Conservation (phyloP, 1,284 basidiomycete species). For the Moesziomyces sp. region DNA sequence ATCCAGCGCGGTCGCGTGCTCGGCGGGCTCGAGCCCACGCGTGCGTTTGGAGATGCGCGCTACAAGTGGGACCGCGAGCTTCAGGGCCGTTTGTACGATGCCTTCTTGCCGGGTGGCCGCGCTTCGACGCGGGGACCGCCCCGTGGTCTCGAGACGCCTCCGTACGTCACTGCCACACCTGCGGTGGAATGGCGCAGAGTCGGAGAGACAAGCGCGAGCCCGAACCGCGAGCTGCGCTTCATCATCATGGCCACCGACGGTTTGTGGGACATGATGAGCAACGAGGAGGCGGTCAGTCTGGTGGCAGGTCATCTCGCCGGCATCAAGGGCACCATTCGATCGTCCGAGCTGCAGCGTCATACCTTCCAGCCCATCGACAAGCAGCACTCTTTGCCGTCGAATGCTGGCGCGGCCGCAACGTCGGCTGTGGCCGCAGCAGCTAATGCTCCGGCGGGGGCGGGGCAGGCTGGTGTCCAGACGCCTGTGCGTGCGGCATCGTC, state of each 20-base stretch:
- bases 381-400: conserved; percentile 25
- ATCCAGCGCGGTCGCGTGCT: conserved; percentile 77
- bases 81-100: conserved; percentile 68
- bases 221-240: conserved; percentile 60
- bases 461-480: background rate
- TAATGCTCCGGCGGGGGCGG: conserved; percentile 70
- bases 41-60: conserved; percentile 92
- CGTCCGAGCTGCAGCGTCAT: conserved; percentile 53
- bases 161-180: conserved; percentile 89
- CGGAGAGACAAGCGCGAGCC: conserved; percentile 48
- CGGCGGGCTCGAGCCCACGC: conserved; percentile 91
- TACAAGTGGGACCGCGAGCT: conserved; percentile 78
- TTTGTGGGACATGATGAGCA: conserved; percentile 92
- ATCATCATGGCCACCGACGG: conserved; percentile 92
- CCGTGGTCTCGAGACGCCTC: conserved; percentile 73
- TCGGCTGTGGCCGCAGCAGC: background rate
- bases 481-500: conserved; percentile 24
- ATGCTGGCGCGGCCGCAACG: background rate
- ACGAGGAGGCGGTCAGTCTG: conserved; percentile 92
- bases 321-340: conserved; percentile 57
- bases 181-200: conserved; percentile 68
- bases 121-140: conserved; percentile 54
- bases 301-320: conserved; percentile 66
- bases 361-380: conserved; percentile 55
- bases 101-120: conserved; percentile 65